Evolutionary conservation across 495 filamentous ascomycete genomes (phyloP).

Genomic region (Penicillium odoratum): DNA sequence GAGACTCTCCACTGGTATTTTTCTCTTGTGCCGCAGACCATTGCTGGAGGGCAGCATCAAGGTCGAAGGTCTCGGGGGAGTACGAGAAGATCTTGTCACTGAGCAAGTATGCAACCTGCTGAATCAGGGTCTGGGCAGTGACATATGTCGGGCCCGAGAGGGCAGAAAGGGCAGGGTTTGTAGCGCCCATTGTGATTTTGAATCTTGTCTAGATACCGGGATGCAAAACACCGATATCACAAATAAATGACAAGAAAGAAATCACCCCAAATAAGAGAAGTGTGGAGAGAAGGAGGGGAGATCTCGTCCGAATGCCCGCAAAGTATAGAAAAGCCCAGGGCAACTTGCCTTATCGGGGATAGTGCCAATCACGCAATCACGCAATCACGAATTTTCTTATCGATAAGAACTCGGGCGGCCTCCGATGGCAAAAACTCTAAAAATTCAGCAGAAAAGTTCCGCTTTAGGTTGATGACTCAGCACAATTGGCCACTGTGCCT

Average conservation of each 20-base stretch:
- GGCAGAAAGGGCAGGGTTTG: conserved; percentile 49
- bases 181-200: conserved; percentile 37
- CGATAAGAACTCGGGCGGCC: conserved; percentile 16
- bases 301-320: conserved; percentile 13
- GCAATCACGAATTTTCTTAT: conserved; percentile 38
- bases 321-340: conserved; percentile 39
- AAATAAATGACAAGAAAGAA: conserved; percentile 25
- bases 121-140: conserved; percentile 86
- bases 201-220: conserved; percentile 32
- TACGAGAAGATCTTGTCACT: conserved; percentile 97
- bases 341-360: conserved; percentile 34
- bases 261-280: conserved; percentile 21
- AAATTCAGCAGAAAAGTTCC: not conserved
- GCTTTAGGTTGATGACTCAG: conserved; percentile 3
- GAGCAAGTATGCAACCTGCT: conserved; percentile 91
- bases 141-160: conserved; percentile 88
- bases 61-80: conserved; percentile 87
- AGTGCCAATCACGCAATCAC: conserved; percentile 44
- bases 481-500: not conserved
- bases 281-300: conserved; percentile 24
- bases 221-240: conserved; percentile 24
- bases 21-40: conserved; percentile 67
- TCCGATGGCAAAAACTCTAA: conserved; percentile 2
- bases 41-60: conserved; percentile 75
- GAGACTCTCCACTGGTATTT: conserved; percentile 80